phyloP scores from a whole-genome alignment of 1,284 basidiomycete genomes.

The Heterobasidion annosum region DNA sequence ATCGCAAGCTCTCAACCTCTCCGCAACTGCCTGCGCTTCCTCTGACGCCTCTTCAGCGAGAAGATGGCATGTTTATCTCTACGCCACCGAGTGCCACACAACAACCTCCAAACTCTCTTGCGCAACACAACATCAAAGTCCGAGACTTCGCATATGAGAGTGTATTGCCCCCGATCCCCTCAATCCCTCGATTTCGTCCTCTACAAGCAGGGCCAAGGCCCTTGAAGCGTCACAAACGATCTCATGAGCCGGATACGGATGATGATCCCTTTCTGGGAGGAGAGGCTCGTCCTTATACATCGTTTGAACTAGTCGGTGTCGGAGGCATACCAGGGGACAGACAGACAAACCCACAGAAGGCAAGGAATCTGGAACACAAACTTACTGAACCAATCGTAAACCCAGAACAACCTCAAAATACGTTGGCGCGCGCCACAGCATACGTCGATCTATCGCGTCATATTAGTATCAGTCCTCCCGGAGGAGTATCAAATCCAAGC shows the following conservation, averaged over 20 bases:
- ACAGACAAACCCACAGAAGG: slow-evolving; percentile 19
- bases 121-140: slow-evolving; percentile 48
- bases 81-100: not conserved
- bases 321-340: not conserved
- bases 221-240: slow-evolving; percentile 27
- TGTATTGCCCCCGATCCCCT: slow-evolving; percentile 46
- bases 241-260: slow-evolving; percentile 13
- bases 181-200: slow-evolving; percentile 34
- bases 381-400: slow-evolving; percentile 16
- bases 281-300: not conserved
- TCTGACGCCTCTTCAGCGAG: not conserved
- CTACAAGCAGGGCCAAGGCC: slow-evolving; percentile 30
- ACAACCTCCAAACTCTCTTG: slow-evolving; percentile 17
- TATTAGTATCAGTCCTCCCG: not conserved
- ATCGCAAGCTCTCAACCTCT: not conserved
- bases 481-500: not conserved
- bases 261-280: slow-evolving; percentile 13
- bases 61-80: not conserved
- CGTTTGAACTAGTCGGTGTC: not conserved
- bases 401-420: slow-evolving; percentile 2
- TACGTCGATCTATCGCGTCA: slow-evolving; percentile 8
- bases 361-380: slow-evolving; percentile 27
- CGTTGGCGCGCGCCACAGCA: slow-evolving; percentile 4
- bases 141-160: slow-evolving; percentile 67
- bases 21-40: not conserved